Evolutionary conservation across 352 stramenopile species (phyloP).

Genomic region (Globisporangium lucens): DNA sequence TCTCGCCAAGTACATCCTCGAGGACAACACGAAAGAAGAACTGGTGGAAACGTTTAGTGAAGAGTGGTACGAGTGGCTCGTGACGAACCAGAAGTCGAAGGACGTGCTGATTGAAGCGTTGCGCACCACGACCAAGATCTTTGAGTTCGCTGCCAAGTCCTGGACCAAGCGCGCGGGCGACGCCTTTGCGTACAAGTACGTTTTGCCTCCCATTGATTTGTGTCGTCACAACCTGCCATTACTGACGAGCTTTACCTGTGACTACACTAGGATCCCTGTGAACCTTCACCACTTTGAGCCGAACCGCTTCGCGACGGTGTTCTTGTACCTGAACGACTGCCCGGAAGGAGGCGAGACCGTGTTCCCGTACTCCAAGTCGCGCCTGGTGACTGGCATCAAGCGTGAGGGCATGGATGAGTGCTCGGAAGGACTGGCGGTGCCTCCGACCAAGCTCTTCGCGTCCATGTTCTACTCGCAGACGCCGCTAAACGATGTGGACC

Average conservation of each 20-base stretch:
- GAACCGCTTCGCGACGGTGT: conserved; percentile 94
- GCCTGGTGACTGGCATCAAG: conserved; percentile 51
- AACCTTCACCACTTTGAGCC: conserved; percentile 61
- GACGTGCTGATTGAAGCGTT: conserved; percentile 54
- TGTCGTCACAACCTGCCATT: too few species aligned
- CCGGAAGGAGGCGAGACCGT: conserved; percentile 92
- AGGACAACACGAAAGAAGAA: conserved; percentile 43
- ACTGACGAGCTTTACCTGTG: too few species aligned
- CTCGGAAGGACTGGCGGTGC: conserved; percentile 60
- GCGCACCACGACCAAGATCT: conserved; percentile 28
- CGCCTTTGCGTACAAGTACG: conserved; percentile 40
- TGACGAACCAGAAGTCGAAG: conserved; percentile 39
- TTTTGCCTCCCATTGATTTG: neutral
- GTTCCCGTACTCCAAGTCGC: conserved; percentile 83
- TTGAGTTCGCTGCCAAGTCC: conserved; percentile 41
- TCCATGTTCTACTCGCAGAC: conserved; percentile 76
- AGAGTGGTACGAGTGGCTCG: conserved; percentile 51
- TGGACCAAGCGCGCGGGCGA: conserved; percentile 51
- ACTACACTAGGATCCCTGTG: conserved; percentile 27
- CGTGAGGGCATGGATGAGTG: conserved; percentile 65
- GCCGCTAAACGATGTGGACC: conserved; percentile 54
- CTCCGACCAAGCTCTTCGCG: conserved; percentile 57
- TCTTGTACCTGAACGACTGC: conserved; percentile 95
- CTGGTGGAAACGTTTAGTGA: conserved; percentile 30
- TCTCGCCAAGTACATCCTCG: conserved; percentile 43